Evolutionary conservation across 352 stramenopile species (phyloP).

Genomic region (Pythium aristosporum): DNA sequence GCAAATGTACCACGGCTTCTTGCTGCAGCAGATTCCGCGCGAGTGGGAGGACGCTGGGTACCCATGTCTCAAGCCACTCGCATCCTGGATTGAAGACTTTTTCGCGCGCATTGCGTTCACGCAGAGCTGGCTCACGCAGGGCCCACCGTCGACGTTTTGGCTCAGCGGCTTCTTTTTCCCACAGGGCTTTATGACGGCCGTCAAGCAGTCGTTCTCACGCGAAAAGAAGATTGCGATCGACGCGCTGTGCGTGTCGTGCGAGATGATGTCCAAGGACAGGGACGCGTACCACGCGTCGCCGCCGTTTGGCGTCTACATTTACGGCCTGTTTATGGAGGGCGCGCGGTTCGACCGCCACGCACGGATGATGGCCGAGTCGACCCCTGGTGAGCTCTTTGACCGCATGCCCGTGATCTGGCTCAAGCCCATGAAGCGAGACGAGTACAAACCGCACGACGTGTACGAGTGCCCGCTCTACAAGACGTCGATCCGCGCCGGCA

Average conservation of each 20-base stretch:
- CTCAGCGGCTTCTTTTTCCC: conserved; percentile 93
- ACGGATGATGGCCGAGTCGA: conserved; percentile 43
- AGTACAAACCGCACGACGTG: conserved; percentile 71
- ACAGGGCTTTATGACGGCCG: conserved; percentile 90
- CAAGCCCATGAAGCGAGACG: conserved; percentile 45
- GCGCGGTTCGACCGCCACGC: conserved; percentile 79
- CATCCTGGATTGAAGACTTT: conserved; percentile 86
- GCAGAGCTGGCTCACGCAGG: conserved; percentile 64
- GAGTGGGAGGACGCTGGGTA: conserved; percentile 90
- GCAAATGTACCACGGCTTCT: conserved; percentile 81
- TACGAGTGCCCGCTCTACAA: conserved; percentile 92
- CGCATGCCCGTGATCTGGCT: conserved; percentile 70
- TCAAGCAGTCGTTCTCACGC: conserved; percentile 91
- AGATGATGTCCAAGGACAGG: conserved; percentile 63
- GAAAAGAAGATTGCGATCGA: conserved; percentile 90
- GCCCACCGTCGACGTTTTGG: conserved; percentile 85
- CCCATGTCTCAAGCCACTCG: conserved; percentile 88
- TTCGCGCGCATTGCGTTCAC: conserved; percentile 76
- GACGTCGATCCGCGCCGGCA: conserved; percentile 86
- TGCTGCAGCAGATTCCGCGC: conserved; percentile 87
- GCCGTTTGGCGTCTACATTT: conserved; percentile 88
- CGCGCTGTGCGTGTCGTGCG: conserved; percentile 88
- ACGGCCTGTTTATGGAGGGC: conserved; percentile 90
- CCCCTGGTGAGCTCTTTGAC: conserved; percentile 46
- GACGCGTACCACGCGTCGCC: conserved; percentile 61